phyloP scores from a whole-genome alignment of 1,139 yeast genomes.

The Entelexis paramagnoliae region DNA sequence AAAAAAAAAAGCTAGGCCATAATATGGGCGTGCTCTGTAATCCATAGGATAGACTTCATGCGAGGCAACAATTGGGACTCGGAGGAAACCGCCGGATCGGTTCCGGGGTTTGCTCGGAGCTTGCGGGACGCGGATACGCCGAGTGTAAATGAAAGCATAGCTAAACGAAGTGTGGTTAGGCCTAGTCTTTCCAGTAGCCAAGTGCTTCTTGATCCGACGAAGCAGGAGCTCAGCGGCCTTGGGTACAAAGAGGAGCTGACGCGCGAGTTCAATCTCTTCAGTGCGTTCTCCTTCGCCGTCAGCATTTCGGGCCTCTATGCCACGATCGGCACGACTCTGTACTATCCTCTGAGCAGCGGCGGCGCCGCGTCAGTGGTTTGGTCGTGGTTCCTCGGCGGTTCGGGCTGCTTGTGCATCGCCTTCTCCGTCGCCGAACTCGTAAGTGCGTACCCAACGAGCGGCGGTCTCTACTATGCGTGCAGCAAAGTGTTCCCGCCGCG shows the following conservation, averaged over 20 bases:
- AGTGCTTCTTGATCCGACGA: conserved; percentile 36
- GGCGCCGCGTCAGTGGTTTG: conserved; percentile 25
- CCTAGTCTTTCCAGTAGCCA: background rate
- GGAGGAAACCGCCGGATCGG: background rate
- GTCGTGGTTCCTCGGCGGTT: conserved; percentile 24
- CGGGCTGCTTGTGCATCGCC: conserved; percentile 44
- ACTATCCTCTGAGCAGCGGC: conserved; percentile 24
- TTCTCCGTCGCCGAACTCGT: conserved; percentile 56
- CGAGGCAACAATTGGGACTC: conserved; percentile 1
- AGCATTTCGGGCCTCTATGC: conserved; percentile 26
- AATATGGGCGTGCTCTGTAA: background rate
- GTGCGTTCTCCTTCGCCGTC: conserved; percentile 26
- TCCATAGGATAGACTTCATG: background rate
- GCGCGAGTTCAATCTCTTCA: conserved; percentile 39
- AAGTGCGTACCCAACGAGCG: conserved; percentile 62
- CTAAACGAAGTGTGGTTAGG: background rate
- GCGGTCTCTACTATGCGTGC: conserved; percentile 49
- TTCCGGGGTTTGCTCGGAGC: background rate
- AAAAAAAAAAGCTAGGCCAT: background rate
- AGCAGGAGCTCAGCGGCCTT: conserved; percentile 48
- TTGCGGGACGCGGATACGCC: background rate
- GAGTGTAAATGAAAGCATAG: background rate
- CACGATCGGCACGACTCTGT: conserved; percentile 25
- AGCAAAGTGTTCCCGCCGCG: conserved; percentile 21
- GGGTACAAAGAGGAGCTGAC: conserved; percentile 69